phyloP scores from a whole-genome alignment of 495 filamentous ascomycete genomes.

The Thozetella sp. region DNA sequence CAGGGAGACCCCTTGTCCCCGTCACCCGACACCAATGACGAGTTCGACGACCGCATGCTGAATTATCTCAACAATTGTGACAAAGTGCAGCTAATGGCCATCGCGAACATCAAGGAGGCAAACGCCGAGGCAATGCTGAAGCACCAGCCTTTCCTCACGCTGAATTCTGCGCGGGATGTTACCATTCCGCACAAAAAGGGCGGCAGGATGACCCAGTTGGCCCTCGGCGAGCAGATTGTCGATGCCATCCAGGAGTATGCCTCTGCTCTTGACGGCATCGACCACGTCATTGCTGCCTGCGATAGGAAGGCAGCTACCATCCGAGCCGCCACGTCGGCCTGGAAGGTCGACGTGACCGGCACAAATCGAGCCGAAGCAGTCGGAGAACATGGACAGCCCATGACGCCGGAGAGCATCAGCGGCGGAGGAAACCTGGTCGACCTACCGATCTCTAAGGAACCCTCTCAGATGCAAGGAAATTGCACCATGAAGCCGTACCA shows the following conservation, averaged over 20 bases:
- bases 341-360: slow-evolving; percentile 78
- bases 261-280: slow-evolving; percentile 64
- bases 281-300: slow-evolving; percentile 72
- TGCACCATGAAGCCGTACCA: slow-evolving; percentile 88
- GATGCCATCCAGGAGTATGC: slow-evolving; percentile 28
- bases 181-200: slow-evolving; percentile 41
- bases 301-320: slow-evolving; percentile 70
- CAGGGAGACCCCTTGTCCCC: slow-evolving; percentile 12
- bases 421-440: slow-evolving; percentile 19
- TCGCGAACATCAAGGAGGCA: slow-evolving; percentile 70
- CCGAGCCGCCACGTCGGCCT: slow-evolving; percentile 68
- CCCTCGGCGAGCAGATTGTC: slow-evolving; percentile 40
- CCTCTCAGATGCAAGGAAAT: slow-evolving; percentile 69
- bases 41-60: slow-evolving; percentile 54
- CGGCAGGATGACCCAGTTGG: slow-evolving; percentile 22
- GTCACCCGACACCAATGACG: slow-evolving; percentile 3
- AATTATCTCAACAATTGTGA: slow-evolving; percentile 83
- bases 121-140: slow-evolving; percentile 66
- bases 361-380: slow-evolving; percentile 19
- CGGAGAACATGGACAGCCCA: slow-evolving; percentile 20
- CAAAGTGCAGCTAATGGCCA: slow-evolving; percentile 71
- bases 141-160: slow-evolving; percentile 65
- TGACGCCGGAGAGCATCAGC: slow-evolving; percentile 25
- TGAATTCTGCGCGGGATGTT: slow-evolving; percentile 67
- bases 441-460: slow-evolving; percentile 62